These are phyloP conservation scores for Candida glucosophila DNA, from an alignment of 1,139 yeast genomes.

Conservation along the genomic window DNA sequence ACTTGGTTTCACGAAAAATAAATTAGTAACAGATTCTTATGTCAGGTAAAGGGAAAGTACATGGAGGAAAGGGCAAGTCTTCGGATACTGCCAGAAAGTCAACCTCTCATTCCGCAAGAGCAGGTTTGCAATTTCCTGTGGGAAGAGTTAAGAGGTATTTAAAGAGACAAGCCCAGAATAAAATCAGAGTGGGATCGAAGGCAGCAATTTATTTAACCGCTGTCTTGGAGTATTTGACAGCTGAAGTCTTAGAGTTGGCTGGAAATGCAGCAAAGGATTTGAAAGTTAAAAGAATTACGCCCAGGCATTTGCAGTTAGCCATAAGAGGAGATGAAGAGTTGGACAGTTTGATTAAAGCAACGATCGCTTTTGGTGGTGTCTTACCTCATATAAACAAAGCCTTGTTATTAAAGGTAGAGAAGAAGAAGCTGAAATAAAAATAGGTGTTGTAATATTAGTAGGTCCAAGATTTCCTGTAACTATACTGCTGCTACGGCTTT, in stretches of 20 bases:
- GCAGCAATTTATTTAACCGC: slow-evolving; percentile 97
- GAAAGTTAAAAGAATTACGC: slow-evolving; percentile 97
- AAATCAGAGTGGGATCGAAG: slow-evolving; percentile 93
- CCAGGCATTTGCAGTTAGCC: slow-evolving; percentile 96
- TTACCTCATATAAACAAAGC: slow-evolving; percentile 97
- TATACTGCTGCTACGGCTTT: no score
- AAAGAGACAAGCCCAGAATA: slow-evolving; percentile 86
- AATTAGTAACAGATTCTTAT: slow-evolving; percentile 22
- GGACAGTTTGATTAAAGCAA: slow-evolving; percentile 91
- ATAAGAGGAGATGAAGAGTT: slow-evolving; percentile 98
- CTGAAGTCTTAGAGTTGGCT: slow-evolving; percentile 96
- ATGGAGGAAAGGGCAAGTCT: slow-evolving; percentile 94
- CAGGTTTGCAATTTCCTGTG: slow-evolving; percentile 96
- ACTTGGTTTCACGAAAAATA: no score
- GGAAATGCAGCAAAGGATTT: slow-evolving; percentile 99
- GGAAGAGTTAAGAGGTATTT: slow-evolving; percentile 97
- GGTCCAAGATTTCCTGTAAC: no score
- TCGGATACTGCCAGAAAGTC: slow-evolving; percentile 57
- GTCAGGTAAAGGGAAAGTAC: slow-evolving; percentile 87
- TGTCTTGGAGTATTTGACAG: slow-evolving; percentile 92
- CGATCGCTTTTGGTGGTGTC: slow-evolving; percentile 98
- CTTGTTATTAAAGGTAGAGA: slow-evolving; percentile 83
- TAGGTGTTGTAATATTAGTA: no score
- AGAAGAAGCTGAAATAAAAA: slow-evolving; percentile 52
- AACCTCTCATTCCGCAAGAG: slow-evolving; percentile 92